Evolutionary conservation across 1,139 yeast species (phyloP), one percentile per base, ranked within the genome.

Genomic region (Candida sojae): DNA sequence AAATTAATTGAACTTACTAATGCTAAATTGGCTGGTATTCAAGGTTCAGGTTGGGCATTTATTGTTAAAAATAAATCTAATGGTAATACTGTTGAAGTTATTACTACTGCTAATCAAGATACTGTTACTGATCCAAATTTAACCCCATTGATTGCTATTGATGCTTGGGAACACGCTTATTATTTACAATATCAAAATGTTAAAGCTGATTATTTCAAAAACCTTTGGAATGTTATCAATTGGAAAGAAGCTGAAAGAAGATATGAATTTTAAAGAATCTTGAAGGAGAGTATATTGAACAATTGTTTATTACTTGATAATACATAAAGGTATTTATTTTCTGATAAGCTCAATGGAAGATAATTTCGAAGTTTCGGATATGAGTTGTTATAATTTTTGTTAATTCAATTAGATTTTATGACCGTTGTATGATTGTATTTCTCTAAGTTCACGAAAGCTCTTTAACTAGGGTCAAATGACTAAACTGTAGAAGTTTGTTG

Each of bases 151-250:
- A 80, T 92, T 52, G 98, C 97, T 47, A 89, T 92, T 67, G 98
- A 92, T 65, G 97, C 98, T 53, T 92, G 98, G 98, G 98, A 92
- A 73, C 98, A 92, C 66, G 97, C 98, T 48, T 92, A 91, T 79
- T 92, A 92, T 81, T 80, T 92, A 73, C 97, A 92, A 73, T 92
- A 92, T 79, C 88, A 89, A 74, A 92, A 92, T 75, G 93, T 86
- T 67, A 92, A 92, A 80, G 96, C 73, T 44, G 97, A 92, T 68
- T 92, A 92, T 77, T 92, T 92, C 83, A 86, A 90, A 75, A 96
- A 96, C 53, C 88, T 92, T 70, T 92, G 98, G 98, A 87, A 89
- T 65, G 97, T 92, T 46, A 83, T 92, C 72, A 91, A 90, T 83
- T 92, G 98, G 98, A 81, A 86, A 71, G 96, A 88, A 71, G 98